phyloP scores from a whole-genome alignment of 202 grass and related monocot species.

The Schoenoplectus triqueter region DNA sequence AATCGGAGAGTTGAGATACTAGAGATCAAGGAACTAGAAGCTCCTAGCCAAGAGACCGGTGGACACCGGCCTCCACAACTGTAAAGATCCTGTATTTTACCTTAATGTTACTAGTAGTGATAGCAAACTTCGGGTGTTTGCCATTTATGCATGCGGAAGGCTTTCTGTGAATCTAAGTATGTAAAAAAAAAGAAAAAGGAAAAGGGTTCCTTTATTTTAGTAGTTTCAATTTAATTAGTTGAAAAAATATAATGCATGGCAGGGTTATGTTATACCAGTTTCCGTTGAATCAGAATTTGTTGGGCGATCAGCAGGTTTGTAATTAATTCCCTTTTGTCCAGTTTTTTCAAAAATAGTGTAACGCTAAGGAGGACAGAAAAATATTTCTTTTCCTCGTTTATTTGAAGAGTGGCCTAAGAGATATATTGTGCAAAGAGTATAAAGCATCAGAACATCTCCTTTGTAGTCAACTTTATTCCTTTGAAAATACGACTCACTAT shows the following conservation, averaged over 20 bases:
- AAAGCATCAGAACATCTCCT: constrained; percentile 18
- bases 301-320: neutral
- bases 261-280: neutral
- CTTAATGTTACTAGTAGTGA: neutral
- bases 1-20: constrained; percentile 88
- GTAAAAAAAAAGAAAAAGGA: neutral
- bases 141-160: neutral
- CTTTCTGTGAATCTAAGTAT: neutral
- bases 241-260: neutral
- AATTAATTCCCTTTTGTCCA: neutral
- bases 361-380: neutral
- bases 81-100: constrained; percentile 21
- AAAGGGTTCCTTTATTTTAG: neutral
- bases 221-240: neutral
- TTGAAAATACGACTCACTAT: neutral
- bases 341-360: neutral
- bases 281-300: constrained; percentile 5
- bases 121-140: constrained; percentile 7
- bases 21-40: constrained; percentile 67
- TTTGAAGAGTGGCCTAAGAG: neutral
- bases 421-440: neutral
- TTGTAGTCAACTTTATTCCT: constrained; percentile 4
- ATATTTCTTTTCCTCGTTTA: neutral
- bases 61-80: constrained; percentile 31
- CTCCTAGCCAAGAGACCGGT: constrained; percentile 10